Evolutionary conservation across 2,329 filamentous ascomycete genomes (phyloP), one percentile per base, ranked within the genome.

Genomic region (Penicillium sp.): DNA sequence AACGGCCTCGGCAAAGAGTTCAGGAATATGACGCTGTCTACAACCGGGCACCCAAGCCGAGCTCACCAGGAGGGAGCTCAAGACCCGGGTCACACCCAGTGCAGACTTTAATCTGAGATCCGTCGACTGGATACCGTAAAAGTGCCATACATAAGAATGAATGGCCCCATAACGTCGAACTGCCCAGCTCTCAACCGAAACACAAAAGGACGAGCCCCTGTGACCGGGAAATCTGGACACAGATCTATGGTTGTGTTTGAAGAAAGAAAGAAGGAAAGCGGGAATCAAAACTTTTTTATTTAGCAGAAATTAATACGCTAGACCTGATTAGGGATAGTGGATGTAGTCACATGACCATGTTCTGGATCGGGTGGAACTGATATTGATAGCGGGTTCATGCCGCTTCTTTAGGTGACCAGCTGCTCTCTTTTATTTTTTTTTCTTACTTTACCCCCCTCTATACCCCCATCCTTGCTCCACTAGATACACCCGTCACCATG

Each of bases 71-170:
- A 70, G 83, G 86, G 86, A 89, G 81, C 85, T 84, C 82, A 84
- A 83, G 84, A 82, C 81, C 69, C 65, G 67, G 72, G 78, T 71
- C 68, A 69, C 69, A 67, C 73, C 76, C 76, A 75, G 79, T 75
- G 80, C 80, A 77, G 76, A 79, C 67, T 69, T 94, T 84, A 70
- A 75, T 96, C 88, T 95, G 75, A 90, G 88, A 94, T 87, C 89
- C 94, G 92, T 96, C 90, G 89, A 92, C 90, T 86, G 88, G 89
- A 92, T 77, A 90, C 89, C 86, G 56, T 63, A 83, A 89, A 89
- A 92, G 56, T 60, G 59, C 85, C 89, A 91, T 86, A 75, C 69
- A 70, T 66, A 67, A 65, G 77, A 76, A 73, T 73, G 84, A 29
- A 86, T 90, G 88, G 86, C 87, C 92, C 89, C 89, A 87, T 90